Base-by-base conservation (phyloP, 2,329 filamentous ascomycete genomes). In the Penicillium thymicola region DNA sequence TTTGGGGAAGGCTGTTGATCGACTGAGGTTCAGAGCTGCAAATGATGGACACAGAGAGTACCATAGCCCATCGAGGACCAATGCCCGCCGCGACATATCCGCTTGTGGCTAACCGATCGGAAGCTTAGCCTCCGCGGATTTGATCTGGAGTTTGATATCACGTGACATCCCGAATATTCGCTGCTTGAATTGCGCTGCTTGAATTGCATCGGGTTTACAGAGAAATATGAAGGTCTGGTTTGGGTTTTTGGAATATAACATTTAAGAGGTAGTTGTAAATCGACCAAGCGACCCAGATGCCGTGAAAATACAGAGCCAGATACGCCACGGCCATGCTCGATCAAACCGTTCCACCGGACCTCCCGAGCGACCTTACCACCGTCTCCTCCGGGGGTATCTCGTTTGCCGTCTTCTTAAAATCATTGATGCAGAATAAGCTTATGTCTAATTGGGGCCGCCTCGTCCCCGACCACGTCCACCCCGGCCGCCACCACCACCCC, bases 261-360 rank as follows among this genome's bases (percentile, higher is more conserved):
- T 63, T 64, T 45, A 45, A 45, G 47, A 55, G 46, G 52, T 58
- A 45, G 53, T 46, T 62, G 48, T 49, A 50, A 54, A 57, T 55
- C 52, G 59, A 54, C 59, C 61, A 61, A 59, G 59, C 62, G 62
- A 55, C 66, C 67, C 61, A 66, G 52, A 61, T 70, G 64, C 70
- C 65, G 65, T 66, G 63, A 68, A 64, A 68, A 65, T 64, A 70
- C 64, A 67, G 64, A 72, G 68, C 71, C 69, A 70, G 66, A 70
- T 74, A 71, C 72, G 72, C 72, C 72, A 69, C 65, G 67, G 69
- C 69, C 67, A 74, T 74, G 72, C 72, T 72, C 64, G 64, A 71
- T 63, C 64, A 70, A 69, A 55, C 60, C 62, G 61, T 56, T 65
- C 63, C 65, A 67, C 61, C 55, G 60, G 64, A 66, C 63, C 57